Evolutionary conservation across 2,329 filamentous ascomycete genomes (phyloP), one percentile per base, ranked within the genome.

Genomic region (Fusarium aywerte): DNA sequence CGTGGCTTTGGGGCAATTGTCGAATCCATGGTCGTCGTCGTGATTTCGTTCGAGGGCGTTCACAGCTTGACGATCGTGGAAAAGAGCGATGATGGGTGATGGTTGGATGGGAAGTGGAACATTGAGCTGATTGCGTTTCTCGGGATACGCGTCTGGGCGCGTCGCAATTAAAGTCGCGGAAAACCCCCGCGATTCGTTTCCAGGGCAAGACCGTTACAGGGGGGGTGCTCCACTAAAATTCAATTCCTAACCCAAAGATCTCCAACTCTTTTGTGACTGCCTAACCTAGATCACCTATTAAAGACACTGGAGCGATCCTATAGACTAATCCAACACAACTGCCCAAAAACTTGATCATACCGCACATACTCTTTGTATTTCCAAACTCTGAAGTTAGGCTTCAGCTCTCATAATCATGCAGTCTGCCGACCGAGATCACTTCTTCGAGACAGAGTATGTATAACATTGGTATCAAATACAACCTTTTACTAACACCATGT

Each of bases 401-500:
- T 16, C 8, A 16, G 11, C 1, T 31, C 8, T 16, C 29, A 38
- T 39, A 36, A 55, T 87, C 83, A 90, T 91, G 77, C 85, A 88
- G 66, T 91, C 91, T 27, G 85, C 87, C 49, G 87, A 97, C 74
- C 85, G 89, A 50, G 89, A 91, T 29, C 88, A 96, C 75, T 98
- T 96, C 82, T 98, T 98, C 76, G 92, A 97, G 79, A 96, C 93
- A 29, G 91, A 94, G 92, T 96, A 81, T 79, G 89, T 77, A 23
- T 31, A 44, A 8, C 25, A 23, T n/a, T 32, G 18, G 15, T 38
- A 21, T 23, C 15, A 45, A 18, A 18, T 18, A 42, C 4, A 15
- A 9, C 18, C 3, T 18, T 2, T 18, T 11, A 40, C 63, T 65
- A 20, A 72, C 44, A 38, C 20, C 11, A 7, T 7, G 9, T 6